Base-by-base conservation (phyloP, 495 filamentous ascomycete genomes). In the Aspergillus steynii region DNA sequence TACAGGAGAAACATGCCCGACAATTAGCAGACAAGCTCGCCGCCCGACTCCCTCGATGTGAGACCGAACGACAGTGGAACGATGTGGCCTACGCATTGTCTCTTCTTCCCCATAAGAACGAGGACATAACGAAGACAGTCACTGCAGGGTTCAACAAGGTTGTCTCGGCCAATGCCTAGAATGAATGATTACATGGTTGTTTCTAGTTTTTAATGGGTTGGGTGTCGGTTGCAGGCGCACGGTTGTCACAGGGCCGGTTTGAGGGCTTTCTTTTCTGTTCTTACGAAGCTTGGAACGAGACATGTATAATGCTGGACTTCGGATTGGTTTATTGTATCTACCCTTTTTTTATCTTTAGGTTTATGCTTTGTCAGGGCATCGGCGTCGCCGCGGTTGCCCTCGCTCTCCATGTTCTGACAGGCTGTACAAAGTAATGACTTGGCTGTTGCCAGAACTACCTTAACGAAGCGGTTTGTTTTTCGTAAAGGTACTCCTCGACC, bases 1-100 rank as follows among this genome's bases (percentile, higher is more conserved):
- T 56, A 48, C 59, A 96, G 93, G 96, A 99, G 73, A 98, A 97
- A 79, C 95, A 99, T 72, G 93, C 96, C 48, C 96, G 96, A 65
- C 94, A 98, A 73, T 84, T 99, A 10, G 88, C 96, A 0, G 88
- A 93, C 55, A 99, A 99, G 72, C 80, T 99, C 8, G 94, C 96
- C 1, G 93, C 93, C 25, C 82, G 96, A 56, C 82, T 99, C 20
- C 79, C 86, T 2, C 82, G 94, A 47, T 97, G 93, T 64, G 93
- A 97, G 68, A 94, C 82, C 12, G 93, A 99, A 75, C 83, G 92
- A 53, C 94, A 97, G 67, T 99, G 96, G 96, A 95, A 90, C 67
- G 96, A 99, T 76, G 92, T 97, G 42, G 90, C 94, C 9, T 99
- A 91, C 78, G 91, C 92, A 3, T 72, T 99, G 27, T 90, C 90